phyloP scores from a whole-genome alignment of 805 yeast species.

The Myxozyma geophila region DNA sequence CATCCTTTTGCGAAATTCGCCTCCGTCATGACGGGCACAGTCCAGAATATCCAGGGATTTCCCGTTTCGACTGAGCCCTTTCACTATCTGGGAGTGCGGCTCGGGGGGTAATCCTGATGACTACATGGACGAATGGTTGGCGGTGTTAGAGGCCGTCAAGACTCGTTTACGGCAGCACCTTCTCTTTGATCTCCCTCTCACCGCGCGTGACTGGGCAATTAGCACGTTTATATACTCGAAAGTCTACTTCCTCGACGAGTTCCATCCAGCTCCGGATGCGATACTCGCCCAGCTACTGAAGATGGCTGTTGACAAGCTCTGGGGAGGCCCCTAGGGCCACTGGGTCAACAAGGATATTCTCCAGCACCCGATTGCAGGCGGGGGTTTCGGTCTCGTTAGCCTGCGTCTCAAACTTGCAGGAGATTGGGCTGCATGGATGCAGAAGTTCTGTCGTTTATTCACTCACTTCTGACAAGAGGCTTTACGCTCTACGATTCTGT shows the following conservation, averaged over 20 bases:
- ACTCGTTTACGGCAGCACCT: not conserved
- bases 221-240: conserved; percentile 2
- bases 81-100: no score
- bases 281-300: not conserved
- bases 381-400: conserved; percentile 1
- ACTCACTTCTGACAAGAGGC: not conserved
- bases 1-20: no score
- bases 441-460: not conserved
- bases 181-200: not conserved
- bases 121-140: no score
- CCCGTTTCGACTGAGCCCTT: no score
- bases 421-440: not conserved
- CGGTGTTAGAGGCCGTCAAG: no score
- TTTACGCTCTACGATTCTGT: not conserved
- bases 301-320: not conserved
- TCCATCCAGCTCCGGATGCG: conserved; percentile 8
- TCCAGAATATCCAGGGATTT: no score
- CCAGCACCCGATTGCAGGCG: not conserved
- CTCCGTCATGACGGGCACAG: no score
- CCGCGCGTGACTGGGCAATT: not conserved
- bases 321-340: conserved; percentile 1
- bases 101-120: no score
- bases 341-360: not conserved
- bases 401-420: not conserved
- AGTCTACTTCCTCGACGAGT: conserved; percentile 2